Percentiles rank a stretch among this genome's conserved stretches.
phyloP scores from a whole-genome alignment of 257 asterid species.

The Solanum pennellii region DNA sequence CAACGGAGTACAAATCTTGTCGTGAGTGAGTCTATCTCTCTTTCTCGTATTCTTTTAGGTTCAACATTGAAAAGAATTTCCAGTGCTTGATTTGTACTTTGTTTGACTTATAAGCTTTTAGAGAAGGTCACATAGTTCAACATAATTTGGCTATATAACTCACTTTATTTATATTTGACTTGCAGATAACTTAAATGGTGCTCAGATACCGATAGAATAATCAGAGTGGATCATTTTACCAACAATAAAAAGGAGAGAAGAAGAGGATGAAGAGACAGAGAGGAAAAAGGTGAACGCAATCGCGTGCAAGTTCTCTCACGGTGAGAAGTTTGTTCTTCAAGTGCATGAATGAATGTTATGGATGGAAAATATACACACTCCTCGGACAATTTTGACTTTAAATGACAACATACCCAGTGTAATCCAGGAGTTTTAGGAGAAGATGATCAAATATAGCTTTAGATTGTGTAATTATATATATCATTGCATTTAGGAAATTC shows the following conservation, averaged over 20 bases:
- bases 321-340: constrained; percentile 46
- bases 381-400: neutral
- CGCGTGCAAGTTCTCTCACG: constrained; percentile 89
- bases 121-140: neutral
- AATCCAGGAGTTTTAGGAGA: neutral
- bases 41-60: neutral
- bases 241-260: constrained; percentile 73
- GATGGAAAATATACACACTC: neutral
- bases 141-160: neutral
- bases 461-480: no score
- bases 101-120: neutral
- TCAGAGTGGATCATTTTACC: constrained; percentile 73
- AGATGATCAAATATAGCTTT: no score
- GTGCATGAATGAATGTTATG: neutral
- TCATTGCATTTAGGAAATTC: no score
- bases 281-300: constrained; percentile 71
- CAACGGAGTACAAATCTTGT: constrained; percentile 90
- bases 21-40: constrained; percentile 49
- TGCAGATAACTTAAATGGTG: constrained; percentile 82
- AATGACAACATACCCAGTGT: neutral
- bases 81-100: neutral
- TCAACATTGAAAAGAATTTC: neutral
- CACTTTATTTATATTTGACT: neutral
- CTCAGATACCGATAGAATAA: constrained; percentile 59
- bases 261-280: constrained; percentile 89